A percentile compares a stretch with the other conserved stretches of the same genome.
These are phyloP conservation scores for Aspergillus leporis DNA, from an alignment of 495 filamentous ascomycete genomes.

Conservation along the genomic window DNA sequence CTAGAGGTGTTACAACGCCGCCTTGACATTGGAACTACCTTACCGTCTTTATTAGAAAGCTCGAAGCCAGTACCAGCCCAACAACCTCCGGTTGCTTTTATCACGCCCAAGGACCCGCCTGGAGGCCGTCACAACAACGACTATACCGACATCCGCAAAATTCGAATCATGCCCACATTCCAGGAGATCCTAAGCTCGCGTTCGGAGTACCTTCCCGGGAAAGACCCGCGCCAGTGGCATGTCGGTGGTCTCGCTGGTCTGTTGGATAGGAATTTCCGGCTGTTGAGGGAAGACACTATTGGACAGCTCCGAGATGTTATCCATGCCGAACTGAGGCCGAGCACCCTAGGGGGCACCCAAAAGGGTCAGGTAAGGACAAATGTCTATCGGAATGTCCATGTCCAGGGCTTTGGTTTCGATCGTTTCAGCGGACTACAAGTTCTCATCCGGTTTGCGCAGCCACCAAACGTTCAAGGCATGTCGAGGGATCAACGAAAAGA, in stretches of 20 bases:
- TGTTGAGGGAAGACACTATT: conserved; percentile 40
- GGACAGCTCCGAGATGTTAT: conserved; percentile 40
- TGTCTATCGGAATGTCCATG: conserved; percentile 39
- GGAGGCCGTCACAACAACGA: conserved; percentile 68
- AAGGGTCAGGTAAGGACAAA: conserved; percentile 25
- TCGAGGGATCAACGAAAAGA: conserved; percentile 40
- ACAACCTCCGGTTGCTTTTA: conserved; percentile 38
- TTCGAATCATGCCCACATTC: conserved; percentile 63
- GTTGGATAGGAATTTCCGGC: conserved; percentile 66
- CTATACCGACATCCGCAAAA: conserved; percentile 55
- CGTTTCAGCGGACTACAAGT: conserved; percentile 53
- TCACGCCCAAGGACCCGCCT: conserved; percentile 42
- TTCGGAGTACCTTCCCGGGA: conserved; percentile 59
- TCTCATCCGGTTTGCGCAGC: conserved; percentile 58
- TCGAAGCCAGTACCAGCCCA: conserved; percentile 16
- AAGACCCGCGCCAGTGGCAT: conserved; percentile 54
- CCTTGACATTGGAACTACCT: conserved; percentile 39
- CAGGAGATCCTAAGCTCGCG: conserved; percentile 56
- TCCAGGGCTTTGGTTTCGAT: conserved; percentile 45
- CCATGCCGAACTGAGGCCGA: conserved; percentile 14
- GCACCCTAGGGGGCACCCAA: not conserved
- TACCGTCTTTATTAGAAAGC: conserved; percentile 23
- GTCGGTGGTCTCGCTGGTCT: conserved; percentile 57
- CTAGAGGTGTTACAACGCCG: conserved; percentile 28
- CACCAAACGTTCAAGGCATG: conserved; percentile 31